Percentiles rank a stretch among this genome's conserved stretches.
Conservation (phyloP, 192 early-diverging fungal genomes). For the Chytriomyces sp. region DNA sequence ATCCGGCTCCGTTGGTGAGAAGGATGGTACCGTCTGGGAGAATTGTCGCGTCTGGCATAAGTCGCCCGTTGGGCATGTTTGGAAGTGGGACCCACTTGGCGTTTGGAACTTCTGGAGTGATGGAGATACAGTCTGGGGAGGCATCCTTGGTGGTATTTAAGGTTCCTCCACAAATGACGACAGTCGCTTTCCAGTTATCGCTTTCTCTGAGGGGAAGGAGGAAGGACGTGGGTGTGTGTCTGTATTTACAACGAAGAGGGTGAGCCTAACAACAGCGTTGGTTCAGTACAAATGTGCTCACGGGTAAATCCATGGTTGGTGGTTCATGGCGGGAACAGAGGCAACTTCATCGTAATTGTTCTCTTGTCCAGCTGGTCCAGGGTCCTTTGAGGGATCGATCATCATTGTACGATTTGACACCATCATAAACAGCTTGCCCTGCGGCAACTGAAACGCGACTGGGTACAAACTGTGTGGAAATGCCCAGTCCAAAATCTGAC, state of each 20-base stretch:
- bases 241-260: constrained; percentile 11
- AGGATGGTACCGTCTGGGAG: constrained; percentile 50
- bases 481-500: constrained; percentile 26
- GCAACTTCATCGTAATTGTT: neutral
- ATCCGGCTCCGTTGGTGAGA: constrained; percentile 40
- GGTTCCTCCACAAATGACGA: constrained; percentile 47
- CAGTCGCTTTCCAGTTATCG: constrained; percentile 20
- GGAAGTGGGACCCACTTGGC: constrained; percentile 33
- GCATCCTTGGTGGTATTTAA: constrained; percentile 7
- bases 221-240: constrained; percentile 39
- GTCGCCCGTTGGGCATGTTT: constrained; percentile 29
- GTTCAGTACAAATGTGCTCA: no score
- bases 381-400: constrained; percentile 36
- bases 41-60: constrained; percentile 45
- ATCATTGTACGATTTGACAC: constrained; percentile 36
- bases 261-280: neutral
- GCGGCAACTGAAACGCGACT: constrained; percentile 39
- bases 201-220: constrained; percentile 40
- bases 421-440: constrained; percentile 41
- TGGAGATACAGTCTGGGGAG: constrained; percentile 24
- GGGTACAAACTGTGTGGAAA: constrained; percentile 39
- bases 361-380: constrained; percentile 16
- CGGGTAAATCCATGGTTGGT: constrained; percentile 41
- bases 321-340: constrained; percentile 13
- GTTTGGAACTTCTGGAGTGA: constrained; percentile 32